A percentile compares a stretch with the other conserved stretches of the same genome.
Conservation (phyloP, 257 asterid genomes). For the Orobanche coerulescens region DNA sequence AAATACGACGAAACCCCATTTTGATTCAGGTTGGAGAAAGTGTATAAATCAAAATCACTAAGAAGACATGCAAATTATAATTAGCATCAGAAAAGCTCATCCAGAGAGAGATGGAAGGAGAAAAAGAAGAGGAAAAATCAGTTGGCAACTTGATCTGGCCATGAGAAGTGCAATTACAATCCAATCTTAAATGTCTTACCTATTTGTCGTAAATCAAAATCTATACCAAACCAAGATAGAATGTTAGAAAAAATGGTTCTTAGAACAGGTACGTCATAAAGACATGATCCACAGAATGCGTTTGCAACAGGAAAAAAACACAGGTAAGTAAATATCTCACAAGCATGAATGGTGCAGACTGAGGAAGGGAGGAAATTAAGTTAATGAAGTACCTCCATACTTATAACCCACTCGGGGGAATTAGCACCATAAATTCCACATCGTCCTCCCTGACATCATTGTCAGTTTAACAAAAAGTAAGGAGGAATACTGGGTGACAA, state of each 20-base stretch:
- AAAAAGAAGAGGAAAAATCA: neutral
- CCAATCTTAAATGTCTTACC: neutral
- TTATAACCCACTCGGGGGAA: slow-evolving; percentile 86
- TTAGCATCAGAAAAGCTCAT: neutral
- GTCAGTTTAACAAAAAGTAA: slow-evolving; percentile 21
- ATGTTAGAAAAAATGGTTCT: neutral
- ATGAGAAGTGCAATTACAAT: neutral
- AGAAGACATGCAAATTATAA: neutral
- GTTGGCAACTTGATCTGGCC: neutral
- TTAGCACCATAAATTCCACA: slow-evolving; percentile 98
- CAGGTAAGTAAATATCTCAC: neutral
- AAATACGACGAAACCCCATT: neutral
- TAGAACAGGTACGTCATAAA: neutral
- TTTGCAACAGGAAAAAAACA: neutral
- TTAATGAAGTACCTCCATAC: slow-evolving; percentile 71
- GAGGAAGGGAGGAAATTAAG: slow-evolving; percentile 6
- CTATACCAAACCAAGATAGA: neutral
- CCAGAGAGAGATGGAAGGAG: neutral
- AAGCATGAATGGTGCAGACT: neutral
- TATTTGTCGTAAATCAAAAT: neutral
- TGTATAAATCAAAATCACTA: neutral
- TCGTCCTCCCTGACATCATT: slow-evolving; percentile 62
- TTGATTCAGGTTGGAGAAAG: neutral
- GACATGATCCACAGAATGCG: no score
- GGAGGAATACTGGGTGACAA: neutral